Conservation (phyloP, 768 basidiomycete species). For the Xerocomus spinulosus region DNA sequence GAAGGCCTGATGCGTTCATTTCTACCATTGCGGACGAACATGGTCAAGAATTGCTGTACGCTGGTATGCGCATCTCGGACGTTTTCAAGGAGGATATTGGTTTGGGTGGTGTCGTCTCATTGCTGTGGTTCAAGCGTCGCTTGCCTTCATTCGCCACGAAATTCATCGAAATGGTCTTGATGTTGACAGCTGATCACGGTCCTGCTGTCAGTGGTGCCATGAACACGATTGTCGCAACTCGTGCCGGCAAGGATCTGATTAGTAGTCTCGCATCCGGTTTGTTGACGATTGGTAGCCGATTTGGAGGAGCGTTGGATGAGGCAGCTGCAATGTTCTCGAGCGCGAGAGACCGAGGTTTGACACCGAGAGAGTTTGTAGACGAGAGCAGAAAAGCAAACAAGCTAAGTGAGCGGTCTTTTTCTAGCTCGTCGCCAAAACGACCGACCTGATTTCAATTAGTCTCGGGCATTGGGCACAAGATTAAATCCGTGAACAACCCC, state of each 20-base stretch:
- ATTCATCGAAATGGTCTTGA: constrained; percentile 99
- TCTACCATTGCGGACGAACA: constrained; percentile 99
- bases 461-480: constrained; percentile 99
- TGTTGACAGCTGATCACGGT: constrained; percentile 98
- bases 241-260: constrained; percentile 98
- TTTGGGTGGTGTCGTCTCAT: constrained; percentile 90
- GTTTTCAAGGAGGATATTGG: constrained; percentile 98
- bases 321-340: constrained; percentile 94
- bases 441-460: constrained; percentile 40
- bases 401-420: constrained; percentile 58
- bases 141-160: constrained; percentile 92
- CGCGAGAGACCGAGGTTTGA: constrained; percentile 86
- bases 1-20: too few relatives aligned
- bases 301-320: constrained; percentile 98
- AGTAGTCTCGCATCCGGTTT: constrained; percentile 95
- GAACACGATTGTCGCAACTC: constrained; percentile 99
- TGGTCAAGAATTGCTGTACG: constrained; percentile 96
- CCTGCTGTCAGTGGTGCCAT: constrained; percentile 98
- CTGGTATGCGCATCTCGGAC: constrained; percentile 98
- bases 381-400: constrained; percentile 89
- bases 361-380: constrained; percentile 98
- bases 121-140: constrained; percentile 97
- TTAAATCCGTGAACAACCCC: constrained; percentile 97
- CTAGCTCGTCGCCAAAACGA: constrained; percentile 2
- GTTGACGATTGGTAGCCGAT: constrained; percentile 95